Evolutionary conservation across 306 rosid species (phyloP).

Genomic region (Vigna unguiculata): DNA sequence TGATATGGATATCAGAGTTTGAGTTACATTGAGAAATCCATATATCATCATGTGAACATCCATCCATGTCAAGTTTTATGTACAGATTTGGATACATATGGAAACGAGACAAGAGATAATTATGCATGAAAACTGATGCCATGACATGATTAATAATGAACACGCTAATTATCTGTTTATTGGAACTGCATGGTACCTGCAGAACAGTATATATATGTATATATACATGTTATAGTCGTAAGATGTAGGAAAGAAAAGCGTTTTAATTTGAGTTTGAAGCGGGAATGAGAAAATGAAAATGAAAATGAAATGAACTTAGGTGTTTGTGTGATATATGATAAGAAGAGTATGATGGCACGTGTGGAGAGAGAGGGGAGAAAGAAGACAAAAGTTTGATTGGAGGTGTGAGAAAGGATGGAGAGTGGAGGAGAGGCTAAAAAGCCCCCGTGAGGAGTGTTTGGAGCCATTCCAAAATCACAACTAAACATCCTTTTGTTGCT

Average conservation of each 20-base stretch:
- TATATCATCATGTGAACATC: slow-evolving; percentile 22
- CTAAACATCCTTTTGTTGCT: slow-evolving; percentile 70
- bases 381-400: slow-evolving; percentile 45
- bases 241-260: neutral
- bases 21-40: slow-evolving; percentile 17
- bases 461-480: slow-evolving; percentile 84
- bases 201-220: neutral
- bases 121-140: neutral
- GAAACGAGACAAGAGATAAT: neutral
- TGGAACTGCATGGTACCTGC: neutral
- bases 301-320: slow-evolving; percentile 19
- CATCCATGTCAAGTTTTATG: slow-evolving; percentile 2
- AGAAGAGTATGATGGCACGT: slow-evolving; percentile 68
- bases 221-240: neutral
- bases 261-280: slow-evolving; percentile 33
- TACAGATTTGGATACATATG: slow-evolving; percentile 13
- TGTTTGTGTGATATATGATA: slow-evolving; percentile 39
- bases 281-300: slow-evolving; percentile 14
- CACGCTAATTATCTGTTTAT: neutral
- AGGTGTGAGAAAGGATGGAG: slow-evolving; percentile 39
- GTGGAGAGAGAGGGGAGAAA: slow-evolving; percentile 70
- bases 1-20: neutral
- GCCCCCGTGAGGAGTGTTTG: slow-evolving; percentile 99
- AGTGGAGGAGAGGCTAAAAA: slow-evolving; percentile 44
- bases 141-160: neutral